These are phyloP conservation scores for Phalaenopsis hybrid DNA, from an alignment of 116 monocot species.

Conservation along the genomic window DNA sequence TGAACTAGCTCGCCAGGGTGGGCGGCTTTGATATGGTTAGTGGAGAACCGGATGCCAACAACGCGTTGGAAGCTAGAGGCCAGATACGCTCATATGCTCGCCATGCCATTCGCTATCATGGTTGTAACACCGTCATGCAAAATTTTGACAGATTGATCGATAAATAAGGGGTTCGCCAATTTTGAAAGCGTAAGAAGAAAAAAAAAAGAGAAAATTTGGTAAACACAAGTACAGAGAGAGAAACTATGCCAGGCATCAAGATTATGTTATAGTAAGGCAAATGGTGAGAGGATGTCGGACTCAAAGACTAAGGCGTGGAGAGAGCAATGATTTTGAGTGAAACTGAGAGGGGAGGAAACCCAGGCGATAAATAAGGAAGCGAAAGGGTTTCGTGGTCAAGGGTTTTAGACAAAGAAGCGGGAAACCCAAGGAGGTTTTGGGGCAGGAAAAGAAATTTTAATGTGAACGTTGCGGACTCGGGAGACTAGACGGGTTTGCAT, in stretches of 20 bases:
- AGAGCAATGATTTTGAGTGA: too few relatives aligned
- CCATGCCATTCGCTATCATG: constrained; percentile 45
- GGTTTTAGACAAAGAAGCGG: too few relatives aligned
- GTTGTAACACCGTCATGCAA: constrained; percentile 54
- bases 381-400: too few relatives aligned
- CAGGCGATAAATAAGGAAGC: too few relatives aligned
- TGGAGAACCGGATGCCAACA: constrained; percentile 45
- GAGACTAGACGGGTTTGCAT: too few relatives aligned
- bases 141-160: constrained; percentile 35
- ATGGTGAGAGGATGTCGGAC: constrained; percentile 29
- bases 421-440: too few relatives aligned
- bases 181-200: too few relatives aligned
- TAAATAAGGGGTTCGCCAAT: too few relatives aligned
- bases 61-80: constrained; percentile 37
- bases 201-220: neutral
- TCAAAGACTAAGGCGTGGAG: constrained; percentile 39
- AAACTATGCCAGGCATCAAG: constrained; percentile 35
- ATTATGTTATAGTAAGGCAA: constrained; percentile 27
- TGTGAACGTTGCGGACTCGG: too few relatives aligned
- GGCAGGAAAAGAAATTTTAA: too few relatives aligned
- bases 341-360: too few relatives aligned
- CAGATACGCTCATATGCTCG: constrained; percentile 50
- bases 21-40: constrained; percentile 45
- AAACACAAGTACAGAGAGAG: neutral
- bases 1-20: constrained; percentile 32